Conservation (phyloP, 192 early-diverging fungal species). For the Rhizophagus prolifer region DNA sequence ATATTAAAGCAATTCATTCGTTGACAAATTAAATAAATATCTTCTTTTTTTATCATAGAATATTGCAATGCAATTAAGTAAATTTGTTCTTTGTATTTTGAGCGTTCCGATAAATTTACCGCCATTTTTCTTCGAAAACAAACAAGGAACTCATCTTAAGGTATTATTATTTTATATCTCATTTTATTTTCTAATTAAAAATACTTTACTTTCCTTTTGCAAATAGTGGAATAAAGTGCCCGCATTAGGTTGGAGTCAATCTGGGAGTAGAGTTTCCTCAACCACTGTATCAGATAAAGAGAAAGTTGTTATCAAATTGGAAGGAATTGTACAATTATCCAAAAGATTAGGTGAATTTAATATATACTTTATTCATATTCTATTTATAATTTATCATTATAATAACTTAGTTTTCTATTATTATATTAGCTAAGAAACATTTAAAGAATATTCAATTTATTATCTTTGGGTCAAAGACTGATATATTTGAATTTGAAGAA, state of each 20-base stretch:
- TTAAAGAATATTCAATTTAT: slow-evolving; percentile 8
- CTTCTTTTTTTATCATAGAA: background rate
- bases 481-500: background rate
- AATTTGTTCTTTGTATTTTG: background rate
- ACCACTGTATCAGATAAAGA: background rate
- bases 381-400: background rate
- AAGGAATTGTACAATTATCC: background rate
- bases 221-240: slow-evolving; percentile 3
- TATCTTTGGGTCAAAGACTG: slow-evolving; percentile 2
- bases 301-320: slow-evolving; percentile 9
- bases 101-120: slow-evolving; percentile 10
- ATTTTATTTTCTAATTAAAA: too few relatives aligned
- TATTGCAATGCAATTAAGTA: background rate
- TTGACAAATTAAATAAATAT: background rate
- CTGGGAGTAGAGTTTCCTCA: background rate
- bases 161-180: background rate
- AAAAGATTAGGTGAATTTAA: background rate
- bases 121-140: slow-evolving; percentile 7
- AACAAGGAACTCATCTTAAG: slow-evolving; percentile 7
- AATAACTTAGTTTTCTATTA: background rate
- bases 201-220: background rate
- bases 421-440: background rate
- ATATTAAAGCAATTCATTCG: background rate
- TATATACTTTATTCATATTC: background rate
- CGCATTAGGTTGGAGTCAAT: background rate